Conservation (phyloP, 148 eudicot genomes). For the Talinum fruticosum region DNA sequence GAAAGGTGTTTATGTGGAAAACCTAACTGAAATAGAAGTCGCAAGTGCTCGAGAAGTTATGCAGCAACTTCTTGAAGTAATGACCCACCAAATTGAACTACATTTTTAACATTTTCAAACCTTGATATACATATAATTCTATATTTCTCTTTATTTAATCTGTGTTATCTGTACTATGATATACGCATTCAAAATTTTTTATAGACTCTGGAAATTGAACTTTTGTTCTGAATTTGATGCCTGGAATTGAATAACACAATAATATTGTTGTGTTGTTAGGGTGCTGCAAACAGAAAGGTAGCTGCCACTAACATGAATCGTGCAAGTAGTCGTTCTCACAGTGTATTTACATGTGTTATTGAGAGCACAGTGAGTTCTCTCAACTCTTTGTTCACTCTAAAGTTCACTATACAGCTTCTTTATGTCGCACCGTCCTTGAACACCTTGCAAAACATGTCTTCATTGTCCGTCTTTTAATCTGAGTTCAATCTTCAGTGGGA, state of each 20-base stretch:
- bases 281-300: constrained; percentile 93
- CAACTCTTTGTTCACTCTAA: not conserved
- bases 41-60: constrained; percentile 85
- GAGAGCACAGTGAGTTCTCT: constrained; percentile 72
- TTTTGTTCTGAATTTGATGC: not conserved
- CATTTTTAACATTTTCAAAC: too few species aligned
- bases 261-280: constrained; percentile 44
- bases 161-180: not conserved
- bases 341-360: constrained; percentile 88
- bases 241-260: constrained; percentile 7
- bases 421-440: not conserved
- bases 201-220: not conserved
- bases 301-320: constrained; percentile 98
- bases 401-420: not conserved
- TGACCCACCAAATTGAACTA: not conserved
- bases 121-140: too few species aligned
- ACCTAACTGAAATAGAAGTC: constrained; percentile 83
- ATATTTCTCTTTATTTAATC: not conserved
- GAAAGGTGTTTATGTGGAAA: constrained; percentile 93
- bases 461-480: not conserved
- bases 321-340: constrained; percentile 99
- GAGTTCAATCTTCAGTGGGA: constrained; percentile 62
- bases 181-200: not conserved
- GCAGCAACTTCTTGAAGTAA: constrained; percentile 88
- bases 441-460: not conserved